Evolutionary conservation across 805 yeast genomes (phyloP).

Genomic region (Wickerhamiella occidentalis): DNA sequence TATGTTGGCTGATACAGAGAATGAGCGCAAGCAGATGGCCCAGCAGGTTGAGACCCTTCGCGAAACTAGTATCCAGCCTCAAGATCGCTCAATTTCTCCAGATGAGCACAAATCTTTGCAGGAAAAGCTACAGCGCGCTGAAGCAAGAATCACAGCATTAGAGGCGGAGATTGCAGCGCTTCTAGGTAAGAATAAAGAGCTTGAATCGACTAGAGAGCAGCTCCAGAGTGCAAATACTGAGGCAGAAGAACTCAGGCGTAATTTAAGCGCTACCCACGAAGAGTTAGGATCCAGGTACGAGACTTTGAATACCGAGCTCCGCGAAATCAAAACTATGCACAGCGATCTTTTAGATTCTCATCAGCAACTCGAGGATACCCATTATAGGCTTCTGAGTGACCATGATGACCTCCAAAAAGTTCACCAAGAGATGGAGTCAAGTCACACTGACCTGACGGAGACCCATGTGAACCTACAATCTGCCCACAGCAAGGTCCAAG

Average conservation of each 20-base stretch:
- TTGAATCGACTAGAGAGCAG: neutral
- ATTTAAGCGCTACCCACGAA: neutral
- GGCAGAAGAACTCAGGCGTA: neutral
- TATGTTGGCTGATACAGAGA: constrained; percentile 16
- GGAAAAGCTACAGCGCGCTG: neutral
- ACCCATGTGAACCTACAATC: neutral
- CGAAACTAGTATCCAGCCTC: neutral
- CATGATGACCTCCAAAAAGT: neutral
- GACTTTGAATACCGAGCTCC: neutral
- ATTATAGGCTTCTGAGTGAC: neutral
- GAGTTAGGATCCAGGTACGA: neutral
- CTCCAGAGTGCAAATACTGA: neutral
- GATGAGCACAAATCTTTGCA: neutral
- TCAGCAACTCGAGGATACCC: neutral
- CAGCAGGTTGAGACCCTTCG: constrained; percentile 3
- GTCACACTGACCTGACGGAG: neutral
- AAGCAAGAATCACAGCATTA: neutral
- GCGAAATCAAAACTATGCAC: neutral
- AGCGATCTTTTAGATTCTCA: neutral
- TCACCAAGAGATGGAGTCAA: neutral
- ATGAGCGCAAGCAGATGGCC: constrained; percentile 12
- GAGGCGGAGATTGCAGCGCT: neutral
- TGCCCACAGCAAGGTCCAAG: neutral
- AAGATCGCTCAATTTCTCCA: neutral
- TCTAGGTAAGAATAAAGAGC: neutral